phyloP scores from a whole-genome alignment of 139 green algal genomes.

The Chlamydomonas schloesseri region DNA sequence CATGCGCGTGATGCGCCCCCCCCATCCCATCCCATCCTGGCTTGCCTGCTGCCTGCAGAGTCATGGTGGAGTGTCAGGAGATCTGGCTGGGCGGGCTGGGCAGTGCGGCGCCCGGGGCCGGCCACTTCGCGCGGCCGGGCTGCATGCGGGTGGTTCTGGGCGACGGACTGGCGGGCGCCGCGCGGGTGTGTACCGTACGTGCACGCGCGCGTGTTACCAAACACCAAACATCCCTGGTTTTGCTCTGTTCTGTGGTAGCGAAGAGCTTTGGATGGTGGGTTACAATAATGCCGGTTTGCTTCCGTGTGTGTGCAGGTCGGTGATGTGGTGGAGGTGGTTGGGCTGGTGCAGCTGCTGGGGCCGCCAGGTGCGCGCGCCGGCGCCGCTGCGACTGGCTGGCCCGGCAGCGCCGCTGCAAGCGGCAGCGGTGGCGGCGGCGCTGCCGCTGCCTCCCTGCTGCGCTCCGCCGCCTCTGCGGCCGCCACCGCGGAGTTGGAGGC shows the following conservation, averaged over 20 bases:
- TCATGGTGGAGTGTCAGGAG: slow-evolving; percentile 33
- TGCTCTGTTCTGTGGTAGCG: no score
- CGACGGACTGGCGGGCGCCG: slow-evolving; percentile 25
- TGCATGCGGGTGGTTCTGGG: background rate
- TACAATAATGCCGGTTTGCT: no score
- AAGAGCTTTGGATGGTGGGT: no score
- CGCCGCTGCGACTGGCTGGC: no score
- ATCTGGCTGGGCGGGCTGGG: slow-evolving; percentile 7
- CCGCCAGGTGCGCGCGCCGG: background rate
- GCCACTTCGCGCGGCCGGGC: background rate
- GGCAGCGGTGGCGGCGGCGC: background rate
- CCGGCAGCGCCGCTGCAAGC: background rate
- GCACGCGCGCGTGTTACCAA: no score
- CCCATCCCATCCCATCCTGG: no score
- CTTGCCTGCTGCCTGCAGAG: background rate
- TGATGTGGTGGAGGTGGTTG: slow-evolving; percentile 38
- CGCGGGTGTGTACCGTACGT: background rate
- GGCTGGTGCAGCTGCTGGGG: background rate
- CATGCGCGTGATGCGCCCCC: no score
- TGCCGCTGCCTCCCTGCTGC: background rate
- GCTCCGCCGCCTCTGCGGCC: background rate
- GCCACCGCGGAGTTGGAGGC: background rate
- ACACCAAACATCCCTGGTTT: no score
- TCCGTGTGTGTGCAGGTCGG: slow-evolving; percentile 32
- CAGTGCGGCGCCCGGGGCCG: background rate